A percentile compares a stretch with the other conserved stretches of the same genome.
Conservation (phyloP, 768 basidiomycete genomes). For the Exsudoporus frostii region DNA sequence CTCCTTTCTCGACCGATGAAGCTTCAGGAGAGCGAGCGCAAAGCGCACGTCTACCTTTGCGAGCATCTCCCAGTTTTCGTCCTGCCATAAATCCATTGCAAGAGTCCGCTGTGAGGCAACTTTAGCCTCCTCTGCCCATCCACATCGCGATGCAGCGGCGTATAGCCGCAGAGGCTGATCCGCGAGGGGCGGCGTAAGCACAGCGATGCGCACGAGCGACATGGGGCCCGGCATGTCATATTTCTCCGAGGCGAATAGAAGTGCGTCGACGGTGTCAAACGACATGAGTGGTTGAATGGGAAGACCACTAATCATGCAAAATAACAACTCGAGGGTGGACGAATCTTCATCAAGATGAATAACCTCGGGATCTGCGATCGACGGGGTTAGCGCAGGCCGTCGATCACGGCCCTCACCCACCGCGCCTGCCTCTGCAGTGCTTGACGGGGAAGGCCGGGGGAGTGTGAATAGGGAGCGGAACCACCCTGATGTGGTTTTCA, state of each 20-base stretch:
- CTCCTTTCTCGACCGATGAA: constrained; percentile 54
- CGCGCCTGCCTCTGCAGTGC: not conserved
- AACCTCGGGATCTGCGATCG: constrained; percentile 27
- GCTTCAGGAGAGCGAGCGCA: constrained; percentile 51
- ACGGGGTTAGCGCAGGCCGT: constrained; percentile 9
- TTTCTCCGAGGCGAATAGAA: constrained; percentile 65
- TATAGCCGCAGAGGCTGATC: constrained; percentile 53
- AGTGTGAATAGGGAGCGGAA: constrained; percentile 54
- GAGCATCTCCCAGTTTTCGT: constrained; percentile 43
- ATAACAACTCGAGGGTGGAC: constrained; percentile 49
- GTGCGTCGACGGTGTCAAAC: constrained; percentile 51
- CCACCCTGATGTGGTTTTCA: constrained; percentile 63
- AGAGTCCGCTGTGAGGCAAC: constrained; percentile 55
- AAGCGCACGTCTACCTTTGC: constrained; percentile 47
- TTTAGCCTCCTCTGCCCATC: constrained; percentile 56
- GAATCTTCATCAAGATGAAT: constrained; percentile 59
- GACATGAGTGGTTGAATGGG: constrained; percentile 46
- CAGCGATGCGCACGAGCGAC: constrained; percentile 57
- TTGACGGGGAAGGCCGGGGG: constrained; percentile 36
- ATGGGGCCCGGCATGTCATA: constrained; percentile 68
- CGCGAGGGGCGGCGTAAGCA: constrained; percentile 49
- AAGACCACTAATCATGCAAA: constrained; percentile 62
- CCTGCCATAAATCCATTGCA: constrained; percentile 47
- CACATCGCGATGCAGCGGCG: constrained; percentile 52
- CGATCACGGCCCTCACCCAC: not conserved